These are phyloP conservation scores for Chrysosporium keratinophilum DNA, from an alignment of 2,329 filamentous ascomycete species.

Conservation along the genomic window DNA sequence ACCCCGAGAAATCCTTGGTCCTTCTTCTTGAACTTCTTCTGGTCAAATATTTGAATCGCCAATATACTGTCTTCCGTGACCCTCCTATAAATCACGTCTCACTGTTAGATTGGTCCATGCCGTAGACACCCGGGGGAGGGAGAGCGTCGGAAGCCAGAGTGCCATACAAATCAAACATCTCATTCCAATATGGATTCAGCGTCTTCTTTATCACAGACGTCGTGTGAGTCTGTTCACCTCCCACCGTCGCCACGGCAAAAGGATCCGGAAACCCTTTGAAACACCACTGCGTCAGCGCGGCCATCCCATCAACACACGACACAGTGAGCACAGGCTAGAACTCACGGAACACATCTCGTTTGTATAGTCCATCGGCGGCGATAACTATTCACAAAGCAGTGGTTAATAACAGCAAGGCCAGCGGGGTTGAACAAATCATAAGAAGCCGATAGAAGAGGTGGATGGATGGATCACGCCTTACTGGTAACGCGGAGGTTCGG, in stretches of 20 bases:
- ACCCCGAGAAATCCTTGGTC: slow-evolving; percentile 97
- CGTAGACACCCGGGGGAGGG: not conserved
- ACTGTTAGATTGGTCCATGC: slow-evolving; percentile 5
- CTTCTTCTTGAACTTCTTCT: slow-evolving; percentile 99
- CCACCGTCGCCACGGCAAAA: slow-evolving; percentile 92
- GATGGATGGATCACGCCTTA: slow-evolving; percentile 39
- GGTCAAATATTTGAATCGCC: slow-evolving; percentile 96
- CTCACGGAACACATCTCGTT: slow-evolving; percentile 97
- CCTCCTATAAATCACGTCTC: slow-evolving; percentile 46
- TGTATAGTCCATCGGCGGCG: slow-evolving; percentile 95
- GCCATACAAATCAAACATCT: slow-evolving; percentile 91
- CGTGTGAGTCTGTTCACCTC: slow-evolving; percentile 97
- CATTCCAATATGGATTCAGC: slow-evolving; percentile 99
- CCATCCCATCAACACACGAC: not conserved
- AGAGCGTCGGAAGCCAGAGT: not conserved
- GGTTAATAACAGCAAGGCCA: slow-evolving; percentile 7
- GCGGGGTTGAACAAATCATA: not conserved
- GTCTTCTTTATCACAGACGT: slow-evolving; percentile 95
- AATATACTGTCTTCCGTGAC: slow-evolving; percentile 93
- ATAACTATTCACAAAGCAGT: slow-evolving; percentile 57
- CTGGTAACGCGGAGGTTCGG: slow-evolving; percentile 89
- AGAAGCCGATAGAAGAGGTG: slow-evolving; percentile 15
- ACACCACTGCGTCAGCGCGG: slow-evolving; percentile 8
- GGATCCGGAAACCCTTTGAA: slow-evolving; percentile 83
- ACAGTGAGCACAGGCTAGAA: slow-evolving; percentile 21